Evolutionary conservation across 495 filamentous ascomycete genomes (phyloP), one percentile per base, ranked within the genome.

Genomic region (Aspergillus sclerotiicarbonarius): DNA sequence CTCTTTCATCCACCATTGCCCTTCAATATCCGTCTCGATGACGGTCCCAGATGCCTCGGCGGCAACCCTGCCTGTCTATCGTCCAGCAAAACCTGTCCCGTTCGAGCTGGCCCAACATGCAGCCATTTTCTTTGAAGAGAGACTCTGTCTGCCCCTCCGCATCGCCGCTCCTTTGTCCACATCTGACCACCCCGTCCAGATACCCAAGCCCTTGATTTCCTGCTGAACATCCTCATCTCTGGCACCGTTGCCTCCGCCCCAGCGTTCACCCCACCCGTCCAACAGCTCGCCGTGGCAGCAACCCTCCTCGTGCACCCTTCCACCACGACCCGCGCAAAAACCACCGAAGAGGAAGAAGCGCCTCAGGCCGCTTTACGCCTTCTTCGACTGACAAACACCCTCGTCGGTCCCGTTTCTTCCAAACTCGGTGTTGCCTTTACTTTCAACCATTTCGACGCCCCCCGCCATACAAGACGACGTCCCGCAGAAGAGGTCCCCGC

Each of bases 41-140:
- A 53, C 58, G 64, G 67, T 66, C 54, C 44, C 51, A 60, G 57
- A 60, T 46, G 60, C 60, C 15, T 7, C 13, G 30, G 61, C 66
- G 49, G 57, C 58, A 2, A 20, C 56, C 10, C 15, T 48, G 53
- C 65, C 60, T 63, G 39, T 43, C 37, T 87, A 84, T 64, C 82
- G 83, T 43, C 69, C 77, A 13, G 77, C 80, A 3, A 77, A 72
- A 46, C 68, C 69, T 30, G 68, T 91, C 1, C 83, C 87, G 0
- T 83, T 79, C 49, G 83, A 87, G 58, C 68, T 92, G 7, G 80
- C 77, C 29, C 75, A 85, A 44, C 84, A 90, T 62, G 84, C 81
- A 47, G 82, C 82, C 49, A 87, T 91, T 30, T 90, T 88, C 68
- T 75, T 93, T 4, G 89, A 92, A 65, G 90, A 93, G 67, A 78